Evolutionary conservation across 192 early-diverging fungal species (phyloP), one percentile per base, ranked within the genome.

Genomic region (Rhizophagus prolifer): DNA sequence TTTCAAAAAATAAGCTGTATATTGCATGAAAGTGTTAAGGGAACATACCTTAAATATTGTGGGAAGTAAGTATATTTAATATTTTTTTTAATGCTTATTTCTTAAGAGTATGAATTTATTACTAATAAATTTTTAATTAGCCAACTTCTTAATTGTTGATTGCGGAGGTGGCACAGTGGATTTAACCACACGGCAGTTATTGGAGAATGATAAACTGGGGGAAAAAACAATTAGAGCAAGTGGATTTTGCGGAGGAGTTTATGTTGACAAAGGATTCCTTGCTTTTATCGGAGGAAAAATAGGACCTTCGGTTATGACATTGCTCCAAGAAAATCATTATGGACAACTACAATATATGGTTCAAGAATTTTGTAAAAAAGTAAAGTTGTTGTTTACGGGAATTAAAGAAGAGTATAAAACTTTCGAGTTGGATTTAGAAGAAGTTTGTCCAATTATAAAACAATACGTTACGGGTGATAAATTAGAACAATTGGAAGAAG

Each of bases 101-200:
- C 16, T 16, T 2, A 50, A 54, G 31, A 21, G 3, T 50, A 54
- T 54, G 16, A 54, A 54, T 16, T 7, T 6, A 21, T 31, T 9
- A 16, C 9, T 72, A 31, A 44, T 12, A 9, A 44, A 44, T 44
- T 58, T 58, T n/a, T 72, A 1, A 13, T 30, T 30, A 74, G 73
- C 58, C 9, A 44, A 30, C 23, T 78, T 75, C 36, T 38, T 78
- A 26, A 58, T 78, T 34, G 64, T 67, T n/a, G 78, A 79, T 38
- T 72, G 71, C 31, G 78, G 78, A 31, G 78, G 78, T 25, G 78
- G 78, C 13, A 76, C 78, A 28, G 78, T 79, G 9, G 78, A 79
- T 34, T 50, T 84, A 76, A 84, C 80, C 26, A 74, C 59, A 14
- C 60, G 74, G 25, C 19, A 75, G 16, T 34, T 75, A 47, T 31